Evolutionary conservation across 2,329 filamentous ascomycete species (phyloP).

Genomic region (Elsinoe ampelina): DNA sequence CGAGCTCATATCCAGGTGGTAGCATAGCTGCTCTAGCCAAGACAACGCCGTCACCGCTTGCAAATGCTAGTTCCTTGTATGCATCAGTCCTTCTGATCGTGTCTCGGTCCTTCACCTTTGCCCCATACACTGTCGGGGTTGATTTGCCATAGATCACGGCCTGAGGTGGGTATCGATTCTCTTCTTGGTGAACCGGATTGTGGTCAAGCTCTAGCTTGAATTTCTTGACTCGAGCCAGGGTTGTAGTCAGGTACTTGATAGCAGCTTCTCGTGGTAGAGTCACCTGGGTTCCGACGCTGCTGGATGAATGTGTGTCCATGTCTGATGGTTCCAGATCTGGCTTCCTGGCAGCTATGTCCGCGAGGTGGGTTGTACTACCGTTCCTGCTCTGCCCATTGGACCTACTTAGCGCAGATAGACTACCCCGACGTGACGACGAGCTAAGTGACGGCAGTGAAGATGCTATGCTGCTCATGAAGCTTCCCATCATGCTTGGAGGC

Average conservation of each 20-base stretch:
- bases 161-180: constrained; percentile 73
- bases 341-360: constrained; percentile 10
- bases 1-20: constrained; percentile 66
- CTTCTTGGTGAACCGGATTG: constrained; percentile 45
- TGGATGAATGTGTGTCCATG: constrained; percentile 13
- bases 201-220: constrained; percentile 71
- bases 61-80: constrained; percentile 81
- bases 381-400: constrained; percentile 19
- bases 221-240: constrained; percentile 56
- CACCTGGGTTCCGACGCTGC: constrained; percentile 30
- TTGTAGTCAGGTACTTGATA: constrained; percentile 63
- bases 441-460: constrained; percentile 20
- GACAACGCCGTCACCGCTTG: constrained; percentile 80
- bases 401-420: background rate
- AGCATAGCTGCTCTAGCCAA: constrained; percentile 78
- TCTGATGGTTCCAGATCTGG: constrained; percentile 14
- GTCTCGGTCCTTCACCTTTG: constrained; percentile 62
- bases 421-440: background rate
- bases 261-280: constrained; percentile 48
- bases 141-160: constrained; percentile 80
- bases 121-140: constrained; percentile 75
- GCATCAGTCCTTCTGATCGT: constrained; percentile 66
- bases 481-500: constrained; percentile 34
- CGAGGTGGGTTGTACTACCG: constrained; percentile 18
- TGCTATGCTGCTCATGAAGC: constrained; percentile 39